These are phyloP conservation scores for Wallacemonas rigidus DNA, from an alignment of 208 protist species.

Conservation along the genomic window DNA sequence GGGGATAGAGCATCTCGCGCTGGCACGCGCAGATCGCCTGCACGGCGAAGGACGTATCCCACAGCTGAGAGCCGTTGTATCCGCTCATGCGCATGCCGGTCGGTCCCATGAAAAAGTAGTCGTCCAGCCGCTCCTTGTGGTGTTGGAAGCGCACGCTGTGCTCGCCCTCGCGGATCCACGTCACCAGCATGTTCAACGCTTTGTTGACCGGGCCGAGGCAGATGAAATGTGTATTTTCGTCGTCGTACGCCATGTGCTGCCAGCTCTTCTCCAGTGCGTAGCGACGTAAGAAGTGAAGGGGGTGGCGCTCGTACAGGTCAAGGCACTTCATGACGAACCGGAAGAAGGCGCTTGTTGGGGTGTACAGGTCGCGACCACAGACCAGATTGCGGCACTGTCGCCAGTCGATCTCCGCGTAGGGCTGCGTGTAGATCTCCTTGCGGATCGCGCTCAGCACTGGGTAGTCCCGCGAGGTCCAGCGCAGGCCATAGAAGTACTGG, in stretches of 20 bases:
- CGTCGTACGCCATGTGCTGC: constrained; percentile 95
- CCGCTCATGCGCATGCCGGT: constrained; percentile 98
- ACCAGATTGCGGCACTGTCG: constrained; percentile 59
- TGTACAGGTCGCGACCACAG: constrained; percentile 90
- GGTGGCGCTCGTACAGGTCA: constrained; percentile 80
- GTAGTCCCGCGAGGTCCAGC: constrained; percentile 54
- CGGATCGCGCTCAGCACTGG: constrained; percentile 74
- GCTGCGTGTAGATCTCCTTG: constrained; percentile 88
- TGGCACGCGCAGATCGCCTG: constrained; percentile 92
- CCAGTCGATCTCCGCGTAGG: constrained; percentile 91
- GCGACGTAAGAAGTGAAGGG: constrained; percentile 72
- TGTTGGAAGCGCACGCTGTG: constrained; percentile 79
- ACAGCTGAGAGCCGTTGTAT: constrained; percentile 98
- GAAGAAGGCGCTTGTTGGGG: constrained; percentile 81
- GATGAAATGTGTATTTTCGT: constrained; percentile 96
- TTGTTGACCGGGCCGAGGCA: constrained; percentile 97
- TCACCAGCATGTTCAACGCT: constrained; percentile 95
- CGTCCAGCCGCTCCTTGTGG: constrained; percentile 90
- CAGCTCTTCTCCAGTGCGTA: constrained; percentile 79
- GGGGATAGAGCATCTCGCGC: constrained; percentile 58
- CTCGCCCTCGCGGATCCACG: constrained; percentile 91
- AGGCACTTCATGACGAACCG: constrained; percentile 54
- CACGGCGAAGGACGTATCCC: constrained; percentile 97
- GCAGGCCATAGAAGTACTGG: constrained; percentile 94
- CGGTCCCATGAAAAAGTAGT: constrained; percentile 96